phyloP scores from a whole-genome alignment of 108 stramenopile genomes.

The Fragilariopsis cylindrus region DNA sequence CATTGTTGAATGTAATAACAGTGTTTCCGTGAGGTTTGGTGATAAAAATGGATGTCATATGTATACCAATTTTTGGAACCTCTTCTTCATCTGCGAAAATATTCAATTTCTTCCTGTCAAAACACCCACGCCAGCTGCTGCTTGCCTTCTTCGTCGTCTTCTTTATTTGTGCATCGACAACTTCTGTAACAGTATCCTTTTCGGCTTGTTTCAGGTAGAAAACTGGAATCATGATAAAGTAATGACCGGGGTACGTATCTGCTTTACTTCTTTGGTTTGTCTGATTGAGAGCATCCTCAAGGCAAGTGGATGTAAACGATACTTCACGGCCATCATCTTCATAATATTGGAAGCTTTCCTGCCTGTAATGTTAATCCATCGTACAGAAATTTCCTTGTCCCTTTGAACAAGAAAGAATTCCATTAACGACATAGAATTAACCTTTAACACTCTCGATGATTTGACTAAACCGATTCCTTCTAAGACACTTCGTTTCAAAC shows the following conservation, averaged over 20 bases:
- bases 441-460: neutral
- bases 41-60: conserved; percentile 30
- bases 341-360: conserved; percentile 23
- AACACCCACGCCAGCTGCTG: neutral
- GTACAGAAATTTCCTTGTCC: conserved; percentile 14
- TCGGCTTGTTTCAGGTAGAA: conserved; percentile 6
- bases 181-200: neutral
- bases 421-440: neutral
- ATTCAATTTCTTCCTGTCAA: neutral
- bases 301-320: conserved; percentile 42
- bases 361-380: conserved; percentile 41
- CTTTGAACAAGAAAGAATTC: neutral
- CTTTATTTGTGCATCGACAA: neutral
- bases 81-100: neutral
- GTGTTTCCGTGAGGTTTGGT: conserved; percentile 30
- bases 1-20: conserved; percentile 30
- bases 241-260: conserved; percentile 33
- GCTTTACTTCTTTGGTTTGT: conserved; percentile 32
- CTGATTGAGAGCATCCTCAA: conserved; percentile 40
- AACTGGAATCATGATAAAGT: conserved; percentile 42
- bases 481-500: conserved; percentile 8
- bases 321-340: conserved; percentile 39
- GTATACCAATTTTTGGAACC: conserved; percentile 1
- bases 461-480: neutral
- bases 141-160: neutral